These are phyloP conservation scores for Neurospora sp. DNA, from an alignment of 495 filamentous ascomycete genomes.

Conservation along the genomic window DNA sequence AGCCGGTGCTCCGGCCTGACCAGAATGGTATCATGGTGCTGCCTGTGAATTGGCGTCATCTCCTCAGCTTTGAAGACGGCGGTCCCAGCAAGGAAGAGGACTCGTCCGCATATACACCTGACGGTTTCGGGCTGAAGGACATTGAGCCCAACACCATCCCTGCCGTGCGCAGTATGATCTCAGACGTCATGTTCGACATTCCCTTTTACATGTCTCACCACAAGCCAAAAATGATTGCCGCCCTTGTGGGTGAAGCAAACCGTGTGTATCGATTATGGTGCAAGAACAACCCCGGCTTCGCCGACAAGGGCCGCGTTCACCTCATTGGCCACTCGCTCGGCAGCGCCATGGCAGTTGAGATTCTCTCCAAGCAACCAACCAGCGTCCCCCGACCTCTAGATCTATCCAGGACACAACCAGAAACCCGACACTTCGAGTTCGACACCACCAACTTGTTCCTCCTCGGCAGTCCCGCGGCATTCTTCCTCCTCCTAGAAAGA, in stretches of 20 bases:
- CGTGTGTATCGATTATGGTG: conserved; percentile 91
- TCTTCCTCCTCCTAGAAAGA: conserved; percentile 85
- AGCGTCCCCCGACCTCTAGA: conserved; percentile 39
- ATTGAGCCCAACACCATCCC: conserved; percentile 89
- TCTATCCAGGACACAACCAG: conserved; percentile 32
- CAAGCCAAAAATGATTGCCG: conserved; percentile 86
- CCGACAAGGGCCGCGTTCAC: conserved; percentile 73
- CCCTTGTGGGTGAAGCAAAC: conserved; percentile 85
- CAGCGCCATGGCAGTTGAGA: conserved; percentile 85
- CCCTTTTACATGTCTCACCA: conserved; percentile 95
- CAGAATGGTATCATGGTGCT: conserved; percentile 48
- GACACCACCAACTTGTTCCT: conserved; percentile 83
- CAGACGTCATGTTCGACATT: conserved; percentile 95
- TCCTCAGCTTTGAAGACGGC: conserved; percentile 72
- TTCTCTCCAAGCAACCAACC: conserved; percentile 81
- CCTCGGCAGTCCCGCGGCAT: conserved; percentile 83
- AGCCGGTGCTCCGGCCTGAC: conserved; percentile 57
- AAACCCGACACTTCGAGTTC: conserved; percentile 73
- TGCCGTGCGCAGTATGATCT: conserved; percentile 79
- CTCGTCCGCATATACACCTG: conserved; percentile 35
- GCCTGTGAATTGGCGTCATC: conserved; percentile 77
- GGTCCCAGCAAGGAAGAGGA: conserved; percentile 40
- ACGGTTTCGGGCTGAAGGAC: conserved; percentile 70
- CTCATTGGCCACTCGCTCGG: conserved; percentile 89
- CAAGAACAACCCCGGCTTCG: conserved; percentile 78